phyloP scores from a whole-genome alignment of 129 eudicot species.

The Erigeron canadensis region DNA sequence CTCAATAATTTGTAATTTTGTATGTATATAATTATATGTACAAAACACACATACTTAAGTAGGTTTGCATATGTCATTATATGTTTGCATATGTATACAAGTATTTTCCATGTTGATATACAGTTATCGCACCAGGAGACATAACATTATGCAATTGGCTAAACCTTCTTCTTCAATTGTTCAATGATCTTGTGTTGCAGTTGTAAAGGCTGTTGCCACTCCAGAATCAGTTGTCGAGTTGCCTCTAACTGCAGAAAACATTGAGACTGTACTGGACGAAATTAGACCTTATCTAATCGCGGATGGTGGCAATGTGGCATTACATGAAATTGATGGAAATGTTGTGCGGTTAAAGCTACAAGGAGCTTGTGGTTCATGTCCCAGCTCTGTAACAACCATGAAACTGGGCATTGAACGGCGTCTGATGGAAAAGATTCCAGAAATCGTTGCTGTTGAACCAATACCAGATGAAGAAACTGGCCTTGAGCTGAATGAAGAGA shows the following conservation, averaged over 20 bases:
- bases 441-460: conserved; percentile 80
- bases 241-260: conserved; percentile 89
- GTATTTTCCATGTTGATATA: background rate
- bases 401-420: conserved; percentile 94
- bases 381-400: conserved; percentile 87
- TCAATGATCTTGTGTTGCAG: conserved; percentile 42
- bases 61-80: background rate
- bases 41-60: too few relatives aligned
- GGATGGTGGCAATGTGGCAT: conserved; percentile 94
- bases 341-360: conserved; percentile 83
- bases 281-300: conserved; percentile 88
- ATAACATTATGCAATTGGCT: background rate
- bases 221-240: conserved; percentile 74
- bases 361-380: conserved; percentile 99
- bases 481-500: conserved; percentile 88
- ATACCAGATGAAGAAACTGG: conserved; percentile 85
- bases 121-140: background rate
- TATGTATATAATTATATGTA: too few relatives aligned
- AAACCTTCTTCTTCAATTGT: background rate
- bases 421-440: conserved; percentile 93
- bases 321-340: conserved; percentile 91
- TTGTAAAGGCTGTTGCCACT: conserved; percentile 73
- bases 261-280: conserved; percentile 87
- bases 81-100: background rate
- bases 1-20: too few relatives aligned